These are phyloP conservation scores for Vicia sativa DNA, from an alignment of 306 rosid species.

Conservation along the genomic window DNA sequence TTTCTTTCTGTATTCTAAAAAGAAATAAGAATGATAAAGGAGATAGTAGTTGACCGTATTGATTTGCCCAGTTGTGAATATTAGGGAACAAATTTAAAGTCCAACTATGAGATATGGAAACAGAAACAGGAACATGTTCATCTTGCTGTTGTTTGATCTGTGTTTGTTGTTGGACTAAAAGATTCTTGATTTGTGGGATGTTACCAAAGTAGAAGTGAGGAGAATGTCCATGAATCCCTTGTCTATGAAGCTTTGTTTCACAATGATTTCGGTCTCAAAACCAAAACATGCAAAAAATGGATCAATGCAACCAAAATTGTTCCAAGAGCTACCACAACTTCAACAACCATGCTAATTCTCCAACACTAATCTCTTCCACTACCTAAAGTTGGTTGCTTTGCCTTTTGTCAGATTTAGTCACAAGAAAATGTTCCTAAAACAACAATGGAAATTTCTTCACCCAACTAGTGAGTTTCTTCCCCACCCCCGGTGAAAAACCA, in stretches of 20 bases:
- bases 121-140: not conserved
- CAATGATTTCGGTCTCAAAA: slow-evolving; percentile 49
- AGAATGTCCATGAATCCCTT: slow-evolving; percentile 69
- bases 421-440: no score
- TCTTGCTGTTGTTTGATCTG: not conserved
- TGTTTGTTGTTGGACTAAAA: slow-evolving; percentile 34
- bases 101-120: slow-evolving; percentile 51
- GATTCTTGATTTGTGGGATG: slow-evolving; percentile 50
- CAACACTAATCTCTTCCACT: not conserved
- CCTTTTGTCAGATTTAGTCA: no score
- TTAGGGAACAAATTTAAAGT: slow-evolving; percentile 37
- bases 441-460: no score
- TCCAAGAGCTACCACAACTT: not conserved
- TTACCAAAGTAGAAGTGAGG: slow-evolving; percentile 62
- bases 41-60: slow-evolving; percentile 9
- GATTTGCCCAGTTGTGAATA: not conserved
- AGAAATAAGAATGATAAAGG: not conserved
- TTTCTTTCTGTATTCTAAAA: not conserved
- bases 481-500: no score
- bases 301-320: not conserved
- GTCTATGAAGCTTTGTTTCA: slow-evolving; percentile 60
- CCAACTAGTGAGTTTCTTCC: no score
- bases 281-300: slow-evolving; percentile 34
- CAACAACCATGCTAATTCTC: not conserved
- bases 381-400: no score